Percentiles rank a stretch among this genome's conserved stretches.
phyloP scores from a whole-genome alignment of 139 green algal genomes.

The Asterochloris erici region DNA sequence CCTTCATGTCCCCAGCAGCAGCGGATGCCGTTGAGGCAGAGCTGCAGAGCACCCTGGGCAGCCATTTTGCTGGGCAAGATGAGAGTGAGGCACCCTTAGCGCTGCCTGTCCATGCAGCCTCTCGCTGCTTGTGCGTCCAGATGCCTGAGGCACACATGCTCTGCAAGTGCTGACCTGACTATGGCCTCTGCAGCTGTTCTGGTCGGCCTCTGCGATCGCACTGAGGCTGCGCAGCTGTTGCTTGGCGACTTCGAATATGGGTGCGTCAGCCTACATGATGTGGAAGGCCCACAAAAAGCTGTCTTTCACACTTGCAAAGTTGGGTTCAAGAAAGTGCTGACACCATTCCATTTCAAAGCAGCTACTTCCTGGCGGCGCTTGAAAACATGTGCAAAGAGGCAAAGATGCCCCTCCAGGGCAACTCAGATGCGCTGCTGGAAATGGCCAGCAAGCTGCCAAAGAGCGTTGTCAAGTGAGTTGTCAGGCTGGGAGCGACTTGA shows the following conservation, averaged over 20 bases:
- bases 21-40: conserved; percentile 1
- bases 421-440: conserved; percentile 1
- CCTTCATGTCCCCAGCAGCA: not conserved
- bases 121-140: no score
- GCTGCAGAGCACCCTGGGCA: not conserved
- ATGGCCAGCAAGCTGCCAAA: conserved; percentile 2
- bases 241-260: conserved; percentile 11
- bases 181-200: not conserved
- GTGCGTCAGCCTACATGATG: no score
- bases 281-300: no score
- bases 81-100: no score
- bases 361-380: conserved; percentile 14
- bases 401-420: not conserved
- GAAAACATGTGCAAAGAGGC: not conserved
- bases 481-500: not conserved
- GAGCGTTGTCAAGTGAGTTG: not conserved
- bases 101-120: no score
- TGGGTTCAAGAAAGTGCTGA: no score
- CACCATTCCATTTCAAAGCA: no score
- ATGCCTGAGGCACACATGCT: no score
- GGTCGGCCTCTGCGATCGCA: not conserved
- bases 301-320: no score
- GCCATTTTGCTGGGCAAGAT: no score
- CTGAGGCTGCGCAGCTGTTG: conserved; percentile 7
- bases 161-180: not conserved